Percentiles rank a stretch among this genome's conserved stretches.
These are phyloP conservation scores for Psilocybe azurescens DNA, from an alignment of 768 basidiomycete genomes.

Conservation along the genomic window DNA sequence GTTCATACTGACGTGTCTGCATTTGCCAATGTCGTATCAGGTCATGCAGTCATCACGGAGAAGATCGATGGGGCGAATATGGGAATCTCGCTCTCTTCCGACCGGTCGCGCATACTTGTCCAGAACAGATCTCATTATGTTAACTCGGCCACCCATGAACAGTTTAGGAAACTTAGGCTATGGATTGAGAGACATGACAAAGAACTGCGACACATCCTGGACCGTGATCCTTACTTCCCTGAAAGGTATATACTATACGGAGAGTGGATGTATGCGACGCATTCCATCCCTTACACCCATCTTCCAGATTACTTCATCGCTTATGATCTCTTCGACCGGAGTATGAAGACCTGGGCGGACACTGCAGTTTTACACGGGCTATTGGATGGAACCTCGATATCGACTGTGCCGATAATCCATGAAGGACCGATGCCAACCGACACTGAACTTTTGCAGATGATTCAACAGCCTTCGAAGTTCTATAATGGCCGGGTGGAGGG, in stretches of 20 bases:
- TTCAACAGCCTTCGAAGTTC: constrained; percentile 44
- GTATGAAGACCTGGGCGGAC: constrained; percentile 43
- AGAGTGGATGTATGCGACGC: constrained; percentile 68
- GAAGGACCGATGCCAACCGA: constrained; percentile 47
- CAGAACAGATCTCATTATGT: constrained; percentile 71
- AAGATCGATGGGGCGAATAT: constrained; percentile 74
- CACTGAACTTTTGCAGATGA: constrained; percentile 46
- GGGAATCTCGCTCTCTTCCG: constrained; percentile 61
- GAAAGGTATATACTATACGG: constrained; percentile 66
- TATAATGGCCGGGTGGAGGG: constrained; percentile 57
- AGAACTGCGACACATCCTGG: constrained; percentile 47
- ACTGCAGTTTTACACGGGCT: constrained; percentile 38
- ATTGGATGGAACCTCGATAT: constrained; percentile 44
- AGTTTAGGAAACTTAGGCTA: constrained; percentile 60
- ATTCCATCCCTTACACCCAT: constrained; percentile 60
- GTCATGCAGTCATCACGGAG: constrained; percentile 58
- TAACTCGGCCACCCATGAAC: constrained; percentile 57
- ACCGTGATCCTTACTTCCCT: constrained; percentile 55
- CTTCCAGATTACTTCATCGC: constrained; percentile 64
- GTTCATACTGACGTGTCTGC: constrained; percentile 36
- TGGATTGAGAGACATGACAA: constrained; percentile 59
- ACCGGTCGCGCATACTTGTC: constrained; percentile 49
- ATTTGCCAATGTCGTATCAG: constrained; percentile 19
- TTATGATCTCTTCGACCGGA: constrained; percentile 64
- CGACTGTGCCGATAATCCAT: constrained; percentile 47